Percentiles rank a stretch among this genome's conserved stretches.
Conservation (phyloP, 1,139 yeast genomes). For the Dujonia santamariae region DNA sequence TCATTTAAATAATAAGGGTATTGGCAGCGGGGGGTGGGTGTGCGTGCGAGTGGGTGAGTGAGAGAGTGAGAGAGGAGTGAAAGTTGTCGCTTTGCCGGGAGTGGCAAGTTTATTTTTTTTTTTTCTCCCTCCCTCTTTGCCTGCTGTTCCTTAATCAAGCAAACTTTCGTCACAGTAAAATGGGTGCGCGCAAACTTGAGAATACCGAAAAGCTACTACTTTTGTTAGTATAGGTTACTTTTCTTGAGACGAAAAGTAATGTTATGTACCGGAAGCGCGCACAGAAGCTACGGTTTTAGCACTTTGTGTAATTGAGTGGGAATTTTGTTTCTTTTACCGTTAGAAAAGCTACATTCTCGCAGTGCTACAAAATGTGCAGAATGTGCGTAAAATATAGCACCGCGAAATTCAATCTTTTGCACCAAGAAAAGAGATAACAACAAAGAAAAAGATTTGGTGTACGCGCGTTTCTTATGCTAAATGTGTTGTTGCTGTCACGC, state of each 20-base stretch:
- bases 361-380: constrained; percentile 1
- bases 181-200: constrained; percentile 9
- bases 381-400: constrained; percentile 3
- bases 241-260: too few relatives aligned
- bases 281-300: constrained; percentile 2
- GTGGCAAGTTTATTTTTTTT: constrained; percentile 5
- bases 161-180: constrained; percentile 1
- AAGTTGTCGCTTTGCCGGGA: too few relatives aligned
- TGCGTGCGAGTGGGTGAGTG: constrained; percentile 2
- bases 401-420: constrained; percentile 3
- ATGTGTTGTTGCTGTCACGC: too few relatives aligned
- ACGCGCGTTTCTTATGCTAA: neutral
- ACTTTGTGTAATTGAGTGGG: constrained; percentile 1
- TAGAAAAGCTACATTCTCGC: constrained; percentile 1
- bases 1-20: neutral
- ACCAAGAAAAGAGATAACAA: neutral
- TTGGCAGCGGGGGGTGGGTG: neutral
- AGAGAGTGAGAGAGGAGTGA: constrained; percentile 4
- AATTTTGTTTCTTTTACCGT: neutral
- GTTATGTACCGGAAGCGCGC: constrained; percentile 7
- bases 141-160: constrained; percentile 4
- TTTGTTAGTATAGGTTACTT: constrained; percentile 9
- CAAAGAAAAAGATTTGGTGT: neutral
- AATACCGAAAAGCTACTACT: constrained; percentile 6
- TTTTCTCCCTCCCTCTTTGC: neutral